A percentile compares a stretch with the other conserved stretches of the same genome.
phyloP scores from a whole-genome alignment of 306 rosid species.

The Medicago ruthenica region DNA sequence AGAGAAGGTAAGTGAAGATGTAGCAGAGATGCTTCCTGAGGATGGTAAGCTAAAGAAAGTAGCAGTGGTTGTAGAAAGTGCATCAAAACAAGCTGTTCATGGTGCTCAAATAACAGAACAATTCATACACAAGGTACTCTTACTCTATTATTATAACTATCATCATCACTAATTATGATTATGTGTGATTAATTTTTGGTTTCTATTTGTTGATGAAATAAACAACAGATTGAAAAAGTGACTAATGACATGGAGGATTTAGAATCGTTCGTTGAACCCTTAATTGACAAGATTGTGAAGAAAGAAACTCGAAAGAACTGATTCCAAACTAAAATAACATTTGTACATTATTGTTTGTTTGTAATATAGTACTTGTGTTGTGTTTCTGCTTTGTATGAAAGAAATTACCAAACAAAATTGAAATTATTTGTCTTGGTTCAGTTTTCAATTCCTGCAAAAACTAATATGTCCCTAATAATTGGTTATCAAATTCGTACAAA shows the following conservation, averaged over 20 bases:
- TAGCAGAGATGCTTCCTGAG: conserved; percentile 56
- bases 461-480: no score
- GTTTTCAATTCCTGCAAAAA: no score
- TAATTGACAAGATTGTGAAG: conserved; percentile 48
- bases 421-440: no score
- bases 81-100: conserved; percentile 57
- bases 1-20: conserved; percentile 58
- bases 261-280: conserved; percentile 51
- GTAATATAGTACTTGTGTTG: background rate
- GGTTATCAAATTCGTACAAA: no score
- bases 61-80: conserved; percentile 51
- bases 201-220: background rate
- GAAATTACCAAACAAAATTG: no score
- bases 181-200: background rate
- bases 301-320: conserved; percentile 16
- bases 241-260: conserved; percentile 52
- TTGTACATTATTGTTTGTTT: background rate
- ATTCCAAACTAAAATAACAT: background rate
- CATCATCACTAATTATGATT: background rate
- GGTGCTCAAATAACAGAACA: conserved; percentile 60
- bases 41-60: conserved; percentile 52
- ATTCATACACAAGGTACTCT: conserved; percentile 65
- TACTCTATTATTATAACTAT: background rate
- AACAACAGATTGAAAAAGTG: conserved; percentile 56
- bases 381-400: no score